Percentiles rank a stretch among this genome's conserved stretches.
Conservation (phyloP, 176 grass and related monocot genomes). For the Pontederia crassipes region DNA sequence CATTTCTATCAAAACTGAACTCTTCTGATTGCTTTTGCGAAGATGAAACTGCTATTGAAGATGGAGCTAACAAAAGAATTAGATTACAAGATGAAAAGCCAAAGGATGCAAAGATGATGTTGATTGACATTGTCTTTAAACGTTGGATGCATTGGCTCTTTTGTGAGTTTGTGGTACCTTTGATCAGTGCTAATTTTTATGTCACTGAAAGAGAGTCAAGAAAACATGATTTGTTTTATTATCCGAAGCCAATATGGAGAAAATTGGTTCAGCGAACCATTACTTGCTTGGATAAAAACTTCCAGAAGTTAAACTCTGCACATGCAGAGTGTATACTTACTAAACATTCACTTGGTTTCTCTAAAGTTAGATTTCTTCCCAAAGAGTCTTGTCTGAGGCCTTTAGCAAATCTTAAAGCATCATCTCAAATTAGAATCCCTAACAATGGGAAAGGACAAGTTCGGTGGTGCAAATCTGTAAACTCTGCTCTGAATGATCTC, state of each 20-base stretch:
- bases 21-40: slow-evolving; percentile 43
- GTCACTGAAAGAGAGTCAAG: slow-evolving; percentile 75
- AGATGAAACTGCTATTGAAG: slow-evolving; percentile 15
- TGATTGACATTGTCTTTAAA: slow-evolving; percentile 38
- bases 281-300: slow-evolving; percentile 44
- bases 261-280: slow-evolving; percentile 36
- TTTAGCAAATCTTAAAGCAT: slow-evolving; percentile 56
- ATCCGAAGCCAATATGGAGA: slow-evolving; percentile 67
- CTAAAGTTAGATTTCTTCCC: slow-evolving; percentile 71
- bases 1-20: slow-evolving; percentile 58
- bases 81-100: slow-evolving; percentile 20
- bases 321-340: slow-evolving; percentile 23
- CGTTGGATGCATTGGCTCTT: slow-evolving; percentile 87
- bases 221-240: slow-evolving; percentile 83
- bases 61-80: slow-evolving; percentile 14
- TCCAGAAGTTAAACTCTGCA: slow-evolving; percentile 24
- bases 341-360: slow-evolving; percentile 28
- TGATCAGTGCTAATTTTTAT: slow-evolving; percentile 69
- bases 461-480: slow-evolving; percentile 22
- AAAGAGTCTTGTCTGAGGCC: slow-evolving; percentile 58
- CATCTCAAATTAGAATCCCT: slow-evolving; percentile 35
- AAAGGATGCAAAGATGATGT: not conserved
- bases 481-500: slow-evolving; percentile 37
- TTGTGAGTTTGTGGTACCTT: slow-evolving; percentile 54
- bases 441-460: not conserved